Evolutionary conservation across 179 eudicot genomes (phyloP).

Genomic region (Beta corolliflora): DNA sequence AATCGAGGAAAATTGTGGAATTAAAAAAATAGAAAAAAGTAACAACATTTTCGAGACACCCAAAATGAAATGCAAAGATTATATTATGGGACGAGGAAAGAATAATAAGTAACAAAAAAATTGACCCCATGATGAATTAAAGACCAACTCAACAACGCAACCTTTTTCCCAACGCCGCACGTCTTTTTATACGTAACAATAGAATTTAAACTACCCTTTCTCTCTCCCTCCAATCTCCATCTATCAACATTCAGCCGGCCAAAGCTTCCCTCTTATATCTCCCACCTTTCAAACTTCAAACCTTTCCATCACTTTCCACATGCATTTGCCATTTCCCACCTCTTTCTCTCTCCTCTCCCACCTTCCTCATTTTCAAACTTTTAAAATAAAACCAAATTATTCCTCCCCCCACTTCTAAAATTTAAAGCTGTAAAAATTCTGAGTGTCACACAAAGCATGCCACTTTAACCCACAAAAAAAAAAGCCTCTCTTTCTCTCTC

Average conservation of each 20-base stretch:
- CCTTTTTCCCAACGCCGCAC: conserved; percentile 6
- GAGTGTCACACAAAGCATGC: conserved; percentile 18
- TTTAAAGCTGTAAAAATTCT: conserved; percentile 13
- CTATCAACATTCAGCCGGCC: not conserved
- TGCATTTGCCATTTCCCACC: not conserved
- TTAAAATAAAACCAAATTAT: not conserved
- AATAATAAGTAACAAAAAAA: too few relatives aligned
- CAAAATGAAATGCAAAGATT: too few relatives aligned
- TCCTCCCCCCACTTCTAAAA: not conserved
- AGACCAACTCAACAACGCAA: not conserved
- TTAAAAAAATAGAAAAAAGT: too few relatives aligned
- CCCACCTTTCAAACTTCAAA: not conserved
- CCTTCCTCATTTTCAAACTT: not conserved
- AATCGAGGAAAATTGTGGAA: too few relatives aligned
- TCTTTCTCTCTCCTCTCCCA: not conserved
- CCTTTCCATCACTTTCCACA: not conserved
- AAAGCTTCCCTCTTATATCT: not conserved
- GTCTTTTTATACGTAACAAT: not conserved
- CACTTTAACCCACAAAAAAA: not conserved
- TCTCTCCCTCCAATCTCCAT: not conserved
- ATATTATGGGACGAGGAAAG: too few relatives aligned
- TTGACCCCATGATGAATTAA: not conserved
- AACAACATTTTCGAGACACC: too few relatives aligned
- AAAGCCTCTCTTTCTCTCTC: not conserved
- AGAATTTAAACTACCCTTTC: not conserved